Percentiles rank a stretch among this genome's conserved stretches.
phyloP scores from a whole-genome alignment of 2,329 filamentous ascomycete genomes.

The Ceratocystis destructans region DNA sequence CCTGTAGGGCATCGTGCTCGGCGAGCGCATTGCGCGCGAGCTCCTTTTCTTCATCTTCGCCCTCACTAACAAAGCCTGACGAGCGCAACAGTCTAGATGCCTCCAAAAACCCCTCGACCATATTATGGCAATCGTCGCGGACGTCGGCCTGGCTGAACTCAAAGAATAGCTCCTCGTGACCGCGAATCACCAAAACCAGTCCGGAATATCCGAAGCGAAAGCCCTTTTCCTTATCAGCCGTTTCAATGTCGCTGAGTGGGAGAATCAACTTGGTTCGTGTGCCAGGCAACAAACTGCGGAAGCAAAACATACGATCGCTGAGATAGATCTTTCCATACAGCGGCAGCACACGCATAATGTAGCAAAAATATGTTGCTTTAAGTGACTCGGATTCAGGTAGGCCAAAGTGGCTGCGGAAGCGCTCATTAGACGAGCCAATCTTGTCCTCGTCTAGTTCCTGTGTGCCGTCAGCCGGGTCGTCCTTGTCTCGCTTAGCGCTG shows the following conservation, averaged over 20 bases:
- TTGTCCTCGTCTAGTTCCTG: constrained; percentile 39
- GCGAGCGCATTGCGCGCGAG: constrained; percentile 62
- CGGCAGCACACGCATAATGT: constrained; percentile 75
- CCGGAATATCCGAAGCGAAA: constrained; percentile 86
- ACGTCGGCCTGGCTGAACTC: constrained; percentile 68
- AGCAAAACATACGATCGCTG: constrained; percentile 77
- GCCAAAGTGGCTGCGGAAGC: constrained; percentile 82
- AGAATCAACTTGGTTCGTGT: constrained; percentile 87
- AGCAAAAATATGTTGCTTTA: constrained; percentile 82
- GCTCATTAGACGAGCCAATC: constrained; percentile 53
- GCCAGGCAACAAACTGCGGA: constrained; percentile 76
- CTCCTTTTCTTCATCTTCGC: constrained; percentile 44
- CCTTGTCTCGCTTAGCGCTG: constrained; percentile 39
- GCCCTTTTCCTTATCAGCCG: constrained; percentile 85
- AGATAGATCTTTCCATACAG: constrained; percentile 96
- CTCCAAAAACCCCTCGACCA: constrained; percentile 11
- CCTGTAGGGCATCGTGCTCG: constrained; percentile 61
- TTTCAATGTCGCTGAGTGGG: constrained; percentile 82
- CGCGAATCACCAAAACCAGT: constrained; percentile 80
- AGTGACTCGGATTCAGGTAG: constrained; percentile 73
- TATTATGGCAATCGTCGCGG: constrained; percentile 67
- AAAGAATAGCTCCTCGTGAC: constrained; percentile 92
- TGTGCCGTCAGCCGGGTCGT: constrained; percentile 31
- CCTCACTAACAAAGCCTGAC: not conserved
- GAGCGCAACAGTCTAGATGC: not conserved